Evolutionary conservation across 2,329 filamentous ascomycete species (phyloP).

Genomic region (Cladophialophora chaetospira): DNA sequence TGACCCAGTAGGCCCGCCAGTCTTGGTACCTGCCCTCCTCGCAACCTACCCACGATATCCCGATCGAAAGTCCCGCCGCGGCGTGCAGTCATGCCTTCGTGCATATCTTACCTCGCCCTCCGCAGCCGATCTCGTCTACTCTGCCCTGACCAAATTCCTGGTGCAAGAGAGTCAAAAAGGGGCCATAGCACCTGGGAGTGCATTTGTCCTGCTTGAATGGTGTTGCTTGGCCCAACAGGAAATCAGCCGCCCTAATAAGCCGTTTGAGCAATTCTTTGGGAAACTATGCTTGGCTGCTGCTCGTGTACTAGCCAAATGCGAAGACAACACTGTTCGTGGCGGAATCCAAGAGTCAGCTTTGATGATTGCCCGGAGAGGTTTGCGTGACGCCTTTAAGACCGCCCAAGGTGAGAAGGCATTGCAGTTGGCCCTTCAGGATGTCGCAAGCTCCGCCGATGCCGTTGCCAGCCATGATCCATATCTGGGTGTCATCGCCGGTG

Average conservation of each 20-base stretch:
- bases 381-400: constrained; percentile 71
- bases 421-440: constrained; percentile 61
- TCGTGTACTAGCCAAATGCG: constrained; percentile 74
- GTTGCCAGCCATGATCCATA: constrained; percentile 72
- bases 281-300: constrained; percentile 71
- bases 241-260: constrained; percentile 60
- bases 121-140: constrained; percentile 43
- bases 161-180: constrained; percentile 73
- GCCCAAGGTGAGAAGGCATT: constrained; percentile 63
- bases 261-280: constrained; percentile 55
- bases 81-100: constrained; percentile 77
- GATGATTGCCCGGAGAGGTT: constrained; percentile 74
- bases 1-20: not conserved
- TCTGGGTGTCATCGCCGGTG: constrained; percentile 83
- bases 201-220: constrained; percentile 91
- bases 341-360: constrained; percentile 73
- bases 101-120: constrained; percentile 63
- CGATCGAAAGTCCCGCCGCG: constrained; percentile 80
- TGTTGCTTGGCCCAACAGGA: constrained; percentile 76
- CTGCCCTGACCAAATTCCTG: constrained; percentile 62
- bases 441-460: constrained; percentile 68
- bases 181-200: constrained; percentile 74
- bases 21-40: constrained; percentile 59
- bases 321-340: constrained; percentile 64
- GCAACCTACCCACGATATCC: constrained; percentile 83